A percentile compares a stretch with the other conserved stretches of the same genome.
Evolutionary conservation across 495 filamentous ascomycete species (phyloP).

Genomic region (Pseudevernia furfuracea): DNA sequence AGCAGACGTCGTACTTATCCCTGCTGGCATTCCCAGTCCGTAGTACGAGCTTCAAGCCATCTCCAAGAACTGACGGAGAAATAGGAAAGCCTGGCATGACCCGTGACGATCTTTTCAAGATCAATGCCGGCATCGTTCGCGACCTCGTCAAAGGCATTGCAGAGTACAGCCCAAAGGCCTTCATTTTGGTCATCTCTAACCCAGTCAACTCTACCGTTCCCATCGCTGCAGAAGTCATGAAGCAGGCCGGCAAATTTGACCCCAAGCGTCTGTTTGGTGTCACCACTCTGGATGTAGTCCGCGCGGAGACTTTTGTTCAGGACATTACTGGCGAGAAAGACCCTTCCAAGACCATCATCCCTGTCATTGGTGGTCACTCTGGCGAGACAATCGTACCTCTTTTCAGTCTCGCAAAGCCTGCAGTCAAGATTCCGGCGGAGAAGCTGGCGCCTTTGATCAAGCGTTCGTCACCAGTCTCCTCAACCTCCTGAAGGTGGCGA

Average conservation of each 20-base stretch:
- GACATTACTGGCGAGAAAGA: conserved; percentile 73
- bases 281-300: conserved; percentile 95
- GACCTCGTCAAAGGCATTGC: conserved; percentile 78
- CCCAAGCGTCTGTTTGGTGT: conserved; percentile 93
- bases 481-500: background rate
- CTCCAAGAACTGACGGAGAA: conserved; percentile 21
- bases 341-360: conserved; percentile 72
- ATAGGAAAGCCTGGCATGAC: conserved; percentile 98
- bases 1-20: conserved; percentile 91
- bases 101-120: conserved; percentile 98
- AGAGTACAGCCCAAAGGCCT: conserved; percentile 81
- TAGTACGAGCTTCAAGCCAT: conserved; percentile 17
- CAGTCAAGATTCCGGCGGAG: conserved; percentile 72
- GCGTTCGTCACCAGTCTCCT: conserved; percentile 44
- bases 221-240: conserved; percentile 93
- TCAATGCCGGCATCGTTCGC: conserved; percentile 91
- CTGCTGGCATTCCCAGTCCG: conserved; percentile 94
- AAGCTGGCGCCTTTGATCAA: conserved; percentile 81
- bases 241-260: conserved; percentile 86
- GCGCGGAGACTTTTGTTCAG: conserved; percentile 92
- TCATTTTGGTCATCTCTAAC: conserved; percentile 94
- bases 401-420: conserved; percentile 80
- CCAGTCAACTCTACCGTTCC: conserved; percentile 98
- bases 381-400: conserved; percentile 97
- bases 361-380: conserved; percentile 94